Base-by-base conservation (phyloP, 352 stramenopile genomes). In the Pythium periplocum region DNA sequence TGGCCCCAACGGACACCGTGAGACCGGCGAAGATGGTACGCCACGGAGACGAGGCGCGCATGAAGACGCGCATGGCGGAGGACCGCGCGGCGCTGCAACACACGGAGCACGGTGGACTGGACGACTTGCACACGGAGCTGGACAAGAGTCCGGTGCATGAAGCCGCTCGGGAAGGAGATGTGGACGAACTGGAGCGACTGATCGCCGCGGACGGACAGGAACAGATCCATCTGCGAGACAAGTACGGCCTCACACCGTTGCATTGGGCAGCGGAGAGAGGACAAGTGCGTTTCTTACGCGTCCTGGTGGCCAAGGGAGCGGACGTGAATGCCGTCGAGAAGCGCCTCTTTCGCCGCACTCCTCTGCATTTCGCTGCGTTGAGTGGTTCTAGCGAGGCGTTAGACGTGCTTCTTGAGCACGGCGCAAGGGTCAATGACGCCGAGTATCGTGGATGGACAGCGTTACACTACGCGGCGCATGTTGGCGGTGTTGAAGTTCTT, bases 221-320 rank as follows among this genome's bases (percentile, higher is more conserved):
- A 30, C 63, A 78, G 47, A 59, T 69, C 36, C 6, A 60, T 39
- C 53, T 62, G 51, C 59, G 66, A 12, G 79, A 90, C 69, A 87
- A 90, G 68, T 91, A 89, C 61, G 65, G 66, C 1, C 68, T 91
- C 55, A 88, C 78, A 36, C 59, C 76, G 34, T 60, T 91, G 54
- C 78, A 91, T 64, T 91, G 81, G 81, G 74, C 78, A 7, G 76
- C 74, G 33, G 81, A 91, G 34, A 68, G 75, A 30, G 76, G 70
- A 7, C 55, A 87, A n/a, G 48, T 48, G 1, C 61, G 37, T 2
- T 53, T 61, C 4, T 64, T 61, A 4, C 34, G 48, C 17, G 56
- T 75, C 30, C 60, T 91, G 34, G 52, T 91, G 3, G 56, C 55
- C 17, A 26, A 58, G 39, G 69, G 73, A 6, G 70, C 68, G 4